These are phyloP conservation scores for Ceratocystis cacaofunesta DNA, from an alignment of 2,329 filamentous ascomycete species.

Conservation along the genomic window DNA sequence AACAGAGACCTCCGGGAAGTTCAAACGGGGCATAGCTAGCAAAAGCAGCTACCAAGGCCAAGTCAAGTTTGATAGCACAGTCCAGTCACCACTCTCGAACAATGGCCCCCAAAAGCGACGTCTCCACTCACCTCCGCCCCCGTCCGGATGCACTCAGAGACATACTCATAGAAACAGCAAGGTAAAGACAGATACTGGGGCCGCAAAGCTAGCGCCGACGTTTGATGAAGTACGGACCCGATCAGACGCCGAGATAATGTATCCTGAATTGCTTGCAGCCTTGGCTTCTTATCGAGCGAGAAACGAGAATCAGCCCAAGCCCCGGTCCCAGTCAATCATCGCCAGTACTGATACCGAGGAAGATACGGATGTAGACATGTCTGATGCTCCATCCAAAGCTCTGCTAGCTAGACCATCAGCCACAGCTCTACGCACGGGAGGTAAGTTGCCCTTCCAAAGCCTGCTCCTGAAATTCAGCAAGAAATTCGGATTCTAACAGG, in stretches of 20 bases:
- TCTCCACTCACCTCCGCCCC: background rate
- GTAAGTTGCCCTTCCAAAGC: background rate
- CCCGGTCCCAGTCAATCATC: background rate
- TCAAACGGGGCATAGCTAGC: background rate
- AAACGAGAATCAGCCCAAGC: background rate
- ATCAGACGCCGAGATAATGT: background rate
- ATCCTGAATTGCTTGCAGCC: background rate
- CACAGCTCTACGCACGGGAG: background rate
- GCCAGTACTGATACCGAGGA: background rate
- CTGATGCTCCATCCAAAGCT: background rate
- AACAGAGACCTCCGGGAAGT: background rate
- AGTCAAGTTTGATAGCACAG: background rate
- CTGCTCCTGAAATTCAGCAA: background rate
- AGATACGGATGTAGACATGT: background rate
- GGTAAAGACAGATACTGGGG: background rate
- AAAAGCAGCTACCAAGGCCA: background rate
- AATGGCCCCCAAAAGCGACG: background rate
- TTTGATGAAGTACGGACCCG: background rate
- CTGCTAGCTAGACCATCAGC: background rate
- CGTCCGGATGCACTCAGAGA: background rate
- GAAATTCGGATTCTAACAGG: background rate
- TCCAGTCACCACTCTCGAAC: background rate
- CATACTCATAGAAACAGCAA: background rate
- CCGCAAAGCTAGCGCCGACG: background rate
- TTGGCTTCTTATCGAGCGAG: background rate